A percentile compares a stretch with the other conserved stretches of the same genome.
These are phyloP conservation scores for Tricholoma bakamatsutake DNA, from an alignment of 768 basidiomycete genomes.

Conservation along the genomic window DNA sequence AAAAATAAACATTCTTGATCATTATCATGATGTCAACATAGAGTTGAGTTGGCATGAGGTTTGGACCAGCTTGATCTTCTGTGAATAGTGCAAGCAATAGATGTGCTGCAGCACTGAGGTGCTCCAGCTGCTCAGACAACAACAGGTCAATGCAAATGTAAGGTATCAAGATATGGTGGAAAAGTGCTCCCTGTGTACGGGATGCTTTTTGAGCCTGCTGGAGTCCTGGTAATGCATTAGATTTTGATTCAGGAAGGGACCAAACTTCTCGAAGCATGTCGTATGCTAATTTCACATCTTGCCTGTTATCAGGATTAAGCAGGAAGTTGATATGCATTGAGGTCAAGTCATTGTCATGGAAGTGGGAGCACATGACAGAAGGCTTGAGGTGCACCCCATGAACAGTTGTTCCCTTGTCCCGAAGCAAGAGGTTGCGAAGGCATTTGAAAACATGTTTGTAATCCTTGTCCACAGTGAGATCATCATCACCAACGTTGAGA, in stretches of 20 bases:
- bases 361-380: too few relatives aligned
- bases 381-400: too few relatives aligned
- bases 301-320: conserved; percentile 24
- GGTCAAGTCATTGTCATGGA: not conserved
- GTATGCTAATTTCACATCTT: conserved; percentile 25
- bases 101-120: too few relatives aligned
- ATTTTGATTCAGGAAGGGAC: conserved; percentile 13
- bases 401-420: conserved; percentile 8
- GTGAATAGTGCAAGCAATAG: not conserved
- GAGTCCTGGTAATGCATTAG: conserved; percentile 13
- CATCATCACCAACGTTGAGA: not conserved
- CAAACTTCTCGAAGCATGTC: conserved; percentile 20
- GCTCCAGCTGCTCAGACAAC: too few relatives aligned
- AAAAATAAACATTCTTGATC: conserved; percentile 10
- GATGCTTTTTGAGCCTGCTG: conserved; percentile 15
- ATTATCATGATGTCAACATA: conserved; percentile 30
- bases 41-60: conserved; percentile 6
- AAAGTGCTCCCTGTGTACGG: conserved; percentile 15
- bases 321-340: conserved; percentile 15
- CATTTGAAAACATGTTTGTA: conserved; percentile 26
- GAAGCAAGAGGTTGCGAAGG: conserved; percentile 19
- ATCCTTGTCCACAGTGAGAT: conserved; percentile 25
- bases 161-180: too few relatives aligned
- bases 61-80: not conserved
- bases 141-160: too few relatives aligned